Base-by-base conservation (phyloP, 2,329 filamentous ascomycete species). In the Penicillium sp. region DNA sequence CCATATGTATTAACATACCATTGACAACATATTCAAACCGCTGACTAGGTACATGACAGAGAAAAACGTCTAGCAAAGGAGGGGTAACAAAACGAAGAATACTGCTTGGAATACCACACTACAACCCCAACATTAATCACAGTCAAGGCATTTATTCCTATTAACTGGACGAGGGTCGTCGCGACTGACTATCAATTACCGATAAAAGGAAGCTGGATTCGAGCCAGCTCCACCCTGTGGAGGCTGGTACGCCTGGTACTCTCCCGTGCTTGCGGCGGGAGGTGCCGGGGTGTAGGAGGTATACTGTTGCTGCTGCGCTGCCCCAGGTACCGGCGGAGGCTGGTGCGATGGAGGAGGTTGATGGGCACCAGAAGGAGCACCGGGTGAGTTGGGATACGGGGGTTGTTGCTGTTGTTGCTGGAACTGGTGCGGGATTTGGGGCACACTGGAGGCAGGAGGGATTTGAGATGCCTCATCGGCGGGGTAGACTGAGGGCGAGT, bases 401-500 rank as follows among this genome's bases (percentile, higher is more conserved):
- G 68, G 66, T 46, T 69, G 66, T 40, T 68, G 67, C 36, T 65
- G 64, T 36, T 65, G 68, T 40, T 65, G 63, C 29, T 62, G 65
- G 61, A 62, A 65, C 44, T 63, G 63, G 21, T 57, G 55, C 8
- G 53, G 66, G 25, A 53, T 40, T 51, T 52, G 55, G 16, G 55
- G 58, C 52, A 60, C 59, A 41, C 51, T 55, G 16, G 59, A 57
- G 49, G 57, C 56, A 29, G 66, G 56, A 34, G 65, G 59, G 40
- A 57, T 9, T 36, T 68, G 65, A 31, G 63, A 34, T 41, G 64
- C 59, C 16, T 76, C 74, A 4, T 75, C 73, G 8, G 70, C 66
- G 1, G 76, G 68, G 62, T 79, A 78, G 19, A 65, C 68, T 6
- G 75, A 71, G 3, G 76, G 71, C 4, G 76, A 75, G 48, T 78